A percentile compares a stretch with the other conserved stretches of the same genome.
Evolutionary conservation across 257 asterid genomes (phyloP).

Genomic region (Solanum lignicaule): DNA sequence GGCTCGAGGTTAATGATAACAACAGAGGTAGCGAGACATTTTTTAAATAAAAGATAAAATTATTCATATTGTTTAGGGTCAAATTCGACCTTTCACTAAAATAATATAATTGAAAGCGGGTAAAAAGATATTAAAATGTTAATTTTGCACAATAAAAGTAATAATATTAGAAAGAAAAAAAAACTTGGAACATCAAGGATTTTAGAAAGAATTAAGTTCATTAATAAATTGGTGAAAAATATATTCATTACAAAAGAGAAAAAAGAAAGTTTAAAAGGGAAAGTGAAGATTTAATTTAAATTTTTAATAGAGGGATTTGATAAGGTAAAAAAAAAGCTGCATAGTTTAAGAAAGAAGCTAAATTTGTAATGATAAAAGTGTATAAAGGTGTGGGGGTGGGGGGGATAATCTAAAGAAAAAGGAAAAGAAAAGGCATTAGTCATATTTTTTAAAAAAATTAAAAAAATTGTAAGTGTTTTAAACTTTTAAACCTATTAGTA

Average conservation of each 20-base stretch:
- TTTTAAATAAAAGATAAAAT: background rate
- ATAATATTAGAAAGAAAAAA: no score
- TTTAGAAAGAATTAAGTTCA: background rate
- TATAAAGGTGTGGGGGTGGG: background rate
- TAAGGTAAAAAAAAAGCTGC: background rate
- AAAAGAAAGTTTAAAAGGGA: background rate
- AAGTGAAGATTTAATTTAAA: background rate
- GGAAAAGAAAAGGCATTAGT: background rate
- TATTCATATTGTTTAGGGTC: background rate
- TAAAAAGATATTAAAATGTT: background rate
- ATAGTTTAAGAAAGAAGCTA: background rate
- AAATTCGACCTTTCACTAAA: background rate
- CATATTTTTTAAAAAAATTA: background rate
- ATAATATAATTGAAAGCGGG: background rate
- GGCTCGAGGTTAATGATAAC: background rate
- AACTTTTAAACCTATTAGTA: background rate
- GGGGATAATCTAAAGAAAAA: background rate
- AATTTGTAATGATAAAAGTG: background rate
- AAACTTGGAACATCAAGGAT: background rate
- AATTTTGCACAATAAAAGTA: background rate
- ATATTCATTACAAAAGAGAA: background rate
- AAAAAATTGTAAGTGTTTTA: background rate
- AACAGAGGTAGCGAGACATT: background rate
- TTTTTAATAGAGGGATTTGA: background rate
- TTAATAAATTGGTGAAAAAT: no score